A percentile compares a stretch with the other conserved stretches of the same genome.
phyloP scores from a whole-genome alignment of 2,329 filamentous ascomycete genomes.

The Phaeosphaeriaceae sp. region DNA sequence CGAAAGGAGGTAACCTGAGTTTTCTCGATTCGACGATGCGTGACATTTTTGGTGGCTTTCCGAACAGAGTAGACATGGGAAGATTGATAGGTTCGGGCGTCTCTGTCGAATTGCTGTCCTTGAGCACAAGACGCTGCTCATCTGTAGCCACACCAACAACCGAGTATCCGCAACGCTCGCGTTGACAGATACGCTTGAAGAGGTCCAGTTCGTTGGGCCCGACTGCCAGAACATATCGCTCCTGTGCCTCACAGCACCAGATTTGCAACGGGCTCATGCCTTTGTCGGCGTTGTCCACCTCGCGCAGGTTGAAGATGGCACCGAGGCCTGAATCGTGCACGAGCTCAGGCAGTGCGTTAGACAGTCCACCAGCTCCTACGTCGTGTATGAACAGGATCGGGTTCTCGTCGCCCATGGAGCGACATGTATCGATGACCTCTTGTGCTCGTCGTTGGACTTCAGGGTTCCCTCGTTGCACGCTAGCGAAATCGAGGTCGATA shows the following conservation, averaged over 20 bases:
- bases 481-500: constrained; percentile 93
- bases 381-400: constrained; percentile 98
- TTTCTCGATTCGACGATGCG: constrained; percentile 75
- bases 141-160: constrained; percentile 83
- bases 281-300: constrained; percentile 87
- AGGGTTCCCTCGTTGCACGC: constrained; percentile 94
- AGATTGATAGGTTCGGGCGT: constrained; percentile 84
- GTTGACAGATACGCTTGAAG: constrained; percentile 72
- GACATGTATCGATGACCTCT: constrained; percentile 96
- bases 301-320: constrained; percentile 90
- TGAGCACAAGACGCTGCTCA: constrained; percentile 76
- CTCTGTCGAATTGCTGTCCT: constrained; percentile 77
- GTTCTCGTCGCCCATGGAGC: constrained; percentile 80
- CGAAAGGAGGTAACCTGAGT: constrained; percentile 72
- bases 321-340: constrained; percentile 92
- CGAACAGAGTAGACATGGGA: constrained; percentile 87
- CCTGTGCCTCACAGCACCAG: constrained; percentile 97
- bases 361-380: constrained; percentile 90
- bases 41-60: constrained; percentile 83
- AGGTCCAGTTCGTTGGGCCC: constrained; percentile 79
- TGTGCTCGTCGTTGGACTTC: constrained; percentile 95
- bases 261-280: constrained; percentile 97
- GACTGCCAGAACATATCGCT: constrained; percentile 91
- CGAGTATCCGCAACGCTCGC: constrained; percentile 92
- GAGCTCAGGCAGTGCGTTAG: constrained; percentile 84